phyloP scores from a whole-genome alignment of 2,329 filamentous ascomycete species.

The Talaromyces sp. region DNA sequence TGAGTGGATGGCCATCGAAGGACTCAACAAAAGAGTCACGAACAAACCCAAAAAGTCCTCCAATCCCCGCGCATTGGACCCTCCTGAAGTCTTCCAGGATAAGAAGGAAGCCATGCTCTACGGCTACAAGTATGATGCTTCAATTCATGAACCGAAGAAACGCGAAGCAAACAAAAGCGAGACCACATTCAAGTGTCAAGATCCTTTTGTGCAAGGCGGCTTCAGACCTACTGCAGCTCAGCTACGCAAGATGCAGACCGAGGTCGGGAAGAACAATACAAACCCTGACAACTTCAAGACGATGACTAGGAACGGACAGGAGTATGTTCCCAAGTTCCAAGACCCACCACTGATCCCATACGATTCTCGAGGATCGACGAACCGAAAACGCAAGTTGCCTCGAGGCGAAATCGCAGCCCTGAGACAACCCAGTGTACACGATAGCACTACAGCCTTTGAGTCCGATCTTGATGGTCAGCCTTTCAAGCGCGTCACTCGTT shows the following conservation, averaged over 20 bases:
- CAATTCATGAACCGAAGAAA: conserved; percentile 20
- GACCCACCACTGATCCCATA: conserved; percentile 33
- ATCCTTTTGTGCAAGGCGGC: conserved; percentile 56
- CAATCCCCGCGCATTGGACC: conserved; percentile 53
- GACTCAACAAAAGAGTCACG: conserved; percentile 49
- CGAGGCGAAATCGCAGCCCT: conserved; percentile 34
- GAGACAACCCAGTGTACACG: conserved; percentile 26
- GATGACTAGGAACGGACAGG: conserved; percentile 38
- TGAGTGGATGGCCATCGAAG: conserved; percentile 54
- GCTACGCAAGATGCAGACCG: conserved; percentile 40
- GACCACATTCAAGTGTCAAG: conserved; percentile 50
- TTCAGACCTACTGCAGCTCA: conserved; percentile 47
- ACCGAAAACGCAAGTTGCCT: conserved; percentile 39
- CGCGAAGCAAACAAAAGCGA: conserved; percentile 33
- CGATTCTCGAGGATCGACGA: conserved; percentile 29
- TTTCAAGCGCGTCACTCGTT: conserved; percentile 35
- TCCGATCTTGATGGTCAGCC: conserved; percentile 31
- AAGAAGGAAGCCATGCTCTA: conserved; percentile 62
- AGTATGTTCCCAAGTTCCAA: conserved; percentile 38
- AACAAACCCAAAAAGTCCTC: conserved; percentile 52
- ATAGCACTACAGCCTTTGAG: conserved; percentile 29
- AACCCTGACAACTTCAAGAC: conserved; percentile 46
- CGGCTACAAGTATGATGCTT: conserved; percentile 56
- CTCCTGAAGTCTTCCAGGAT: conserved; percentile 55
- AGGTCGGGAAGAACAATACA: conserved; percentile 35